Conservation (phyloP, 345 rosid genomes). For the Turritis glabra region DNA sequence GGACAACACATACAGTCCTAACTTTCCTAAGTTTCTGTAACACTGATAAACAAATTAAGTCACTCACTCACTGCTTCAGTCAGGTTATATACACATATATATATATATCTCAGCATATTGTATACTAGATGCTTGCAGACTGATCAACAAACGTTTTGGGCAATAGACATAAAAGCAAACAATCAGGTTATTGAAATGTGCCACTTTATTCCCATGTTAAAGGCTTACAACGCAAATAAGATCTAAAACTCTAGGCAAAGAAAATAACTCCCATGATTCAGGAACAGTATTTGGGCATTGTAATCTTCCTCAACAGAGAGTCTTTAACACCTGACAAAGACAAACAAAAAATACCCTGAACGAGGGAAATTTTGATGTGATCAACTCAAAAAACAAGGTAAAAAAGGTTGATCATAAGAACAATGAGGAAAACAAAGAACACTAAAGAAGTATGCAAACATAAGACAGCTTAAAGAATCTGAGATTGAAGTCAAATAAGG, state of each 20-base stretch:
- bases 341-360: slow-evolving; percentile 7
- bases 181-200: not conserved
- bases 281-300: not conserved
- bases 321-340: slow-evolving; percentile 29
- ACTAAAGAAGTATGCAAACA: not conserved
- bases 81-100: not conserved
- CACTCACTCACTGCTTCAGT: not conserved
- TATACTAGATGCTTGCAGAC: not conserved
- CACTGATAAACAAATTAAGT: slow-evolving; percentile 3
- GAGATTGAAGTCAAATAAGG: not conserved
- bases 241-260: slow-evolving; percentile 16
- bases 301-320: slow-evolving; percentile 15
- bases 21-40: not conserved
- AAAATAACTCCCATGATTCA: not conserved
- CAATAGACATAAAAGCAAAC: slow-evolving; percentile 13
- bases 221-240: slow-evolving; percentile 19
- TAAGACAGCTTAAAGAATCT: not conserved
- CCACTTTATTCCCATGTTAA: slow-evolving; percentile 13
- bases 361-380: not conserved
- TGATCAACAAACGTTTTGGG: slow-evolving; percentile 12
- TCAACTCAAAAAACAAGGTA: not conserved
- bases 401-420: not conserved
- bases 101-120: not conserved
- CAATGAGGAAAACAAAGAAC: not conserved
- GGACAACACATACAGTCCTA: not conserved